Conservation (phyloP, 169 alveolate species). For the Perkinsus olseni region DNA sequence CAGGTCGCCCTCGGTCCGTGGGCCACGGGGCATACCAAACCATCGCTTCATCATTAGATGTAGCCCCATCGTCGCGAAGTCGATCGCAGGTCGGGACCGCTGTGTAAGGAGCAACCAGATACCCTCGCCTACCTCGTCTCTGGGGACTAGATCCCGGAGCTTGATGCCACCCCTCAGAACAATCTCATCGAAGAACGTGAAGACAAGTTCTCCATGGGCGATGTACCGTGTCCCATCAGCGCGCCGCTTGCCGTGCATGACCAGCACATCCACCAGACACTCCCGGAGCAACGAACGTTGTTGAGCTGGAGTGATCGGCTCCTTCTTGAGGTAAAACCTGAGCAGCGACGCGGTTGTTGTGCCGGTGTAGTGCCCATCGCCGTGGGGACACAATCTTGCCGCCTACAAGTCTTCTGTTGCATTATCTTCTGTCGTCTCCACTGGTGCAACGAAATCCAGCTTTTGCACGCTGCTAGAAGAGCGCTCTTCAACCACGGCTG, state of each 20-base stretch:
- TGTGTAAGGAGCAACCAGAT: too few relatives aligned
- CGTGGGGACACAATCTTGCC: neutral
- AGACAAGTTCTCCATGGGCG: neutral
- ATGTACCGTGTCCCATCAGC: neutral
- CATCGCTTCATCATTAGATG: too few relatives aligned
- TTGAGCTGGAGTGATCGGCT: neutral
- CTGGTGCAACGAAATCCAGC: neutral
- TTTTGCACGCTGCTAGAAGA: neutral
- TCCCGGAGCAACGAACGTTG: neutral
- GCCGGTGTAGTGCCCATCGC: neutral
- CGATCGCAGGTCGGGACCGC: too few relatives aligned
- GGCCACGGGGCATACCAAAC: too few relatives aligned
- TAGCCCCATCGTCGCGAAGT: too few relatives aligned
- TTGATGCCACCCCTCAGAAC: neutral
- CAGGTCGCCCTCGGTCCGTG: too few relatives aligned
- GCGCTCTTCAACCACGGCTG: neutral
- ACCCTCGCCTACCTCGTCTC: neutral
- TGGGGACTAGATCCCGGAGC: neutral
- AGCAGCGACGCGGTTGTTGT: too few relatives aligned
- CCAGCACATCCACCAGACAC: neutral
- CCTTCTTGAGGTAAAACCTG: neutral
- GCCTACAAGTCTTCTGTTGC: neutral
- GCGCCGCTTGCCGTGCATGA: neutral
- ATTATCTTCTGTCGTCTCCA: neutral
- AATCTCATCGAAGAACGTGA: neutral